These are phyloP conservation scores for Fusarium liriodendri DNA, from an alignment of 2,329 filamentous ascomycete species.

Conservation along the genomic window DNA sequence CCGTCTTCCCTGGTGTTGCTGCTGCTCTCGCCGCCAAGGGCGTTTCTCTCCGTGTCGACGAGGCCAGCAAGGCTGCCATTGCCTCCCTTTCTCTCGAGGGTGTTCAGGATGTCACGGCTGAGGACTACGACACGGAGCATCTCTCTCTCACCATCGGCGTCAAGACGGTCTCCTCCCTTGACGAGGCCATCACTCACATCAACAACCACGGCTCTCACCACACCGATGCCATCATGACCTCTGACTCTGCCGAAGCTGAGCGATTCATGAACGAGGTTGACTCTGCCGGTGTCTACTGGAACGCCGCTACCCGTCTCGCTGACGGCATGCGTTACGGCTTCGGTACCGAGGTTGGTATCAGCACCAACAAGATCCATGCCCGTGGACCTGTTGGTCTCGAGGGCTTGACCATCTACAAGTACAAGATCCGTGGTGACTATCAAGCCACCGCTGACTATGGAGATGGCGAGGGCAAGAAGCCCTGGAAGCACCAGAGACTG, in stretches of 20 bases:
- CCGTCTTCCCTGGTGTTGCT: conserved; percentile 78
- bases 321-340: conserved; percentile 98
- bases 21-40: conserved; percentile 78
- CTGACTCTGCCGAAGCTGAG: conserved; percentile 74
- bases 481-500: conserved; percentile 69
- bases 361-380: conserved; percentile 98
- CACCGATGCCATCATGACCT: conserved; percentile 90
- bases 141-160: conserved; percentile 86
- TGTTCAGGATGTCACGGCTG: conserved; percentile 73
- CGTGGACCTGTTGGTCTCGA: conserved; percentile 94
- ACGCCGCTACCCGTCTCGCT: conserved; percentile 91
- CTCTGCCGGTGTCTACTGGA: conserved; percentile 96
- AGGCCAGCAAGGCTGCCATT: conserved; percentile 73
- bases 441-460: conserved; percentile 85
- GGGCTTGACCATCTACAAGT: conserved; percentile 97
- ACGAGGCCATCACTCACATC: conserved; percentile 86
- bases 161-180: conserved; percentile 77
- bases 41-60: conserved; percentile 86
- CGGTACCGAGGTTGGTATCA: conserved; percentile 97
- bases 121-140: conserved; percentile 90
- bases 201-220: conserved; percentile 93
- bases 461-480: conserved; percentile 68
- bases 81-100: conserved; percentile 55
- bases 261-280: conserved; percentile 88
- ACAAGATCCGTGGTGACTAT: conserved; percentile 85